Conservation (phyloP, 805 yeast species). For the Candida sonorensis region DNA sequence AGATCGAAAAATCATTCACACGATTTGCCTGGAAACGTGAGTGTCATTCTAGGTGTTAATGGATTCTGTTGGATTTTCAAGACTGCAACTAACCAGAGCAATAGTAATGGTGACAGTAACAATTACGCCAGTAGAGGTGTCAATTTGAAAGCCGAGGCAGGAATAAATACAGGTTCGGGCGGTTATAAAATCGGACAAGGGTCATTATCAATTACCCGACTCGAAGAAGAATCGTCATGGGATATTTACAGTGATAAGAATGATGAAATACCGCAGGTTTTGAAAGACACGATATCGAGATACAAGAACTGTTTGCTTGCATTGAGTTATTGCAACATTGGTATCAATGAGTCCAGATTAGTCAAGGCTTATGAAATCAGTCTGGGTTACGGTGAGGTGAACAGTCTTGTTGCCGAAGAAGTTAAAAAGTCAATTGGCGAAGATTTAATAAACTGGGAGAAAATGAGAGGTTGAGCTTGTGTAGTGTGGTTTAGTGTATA, state of each 20-base stretch:
- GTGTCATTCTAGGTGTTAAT: conserved; percentile 86
- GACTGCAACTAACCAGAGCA: conserved; percentile 34
- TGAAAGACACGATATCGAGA: conserved; percentile 71
- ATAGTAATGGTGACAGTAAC: conserved; percentile 7
- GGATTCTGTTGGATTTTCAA: conserved; percentile 92
- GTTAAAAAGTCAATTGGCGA: conserved; percentile 67
- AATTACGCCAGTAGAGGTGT: conserved; percentile 11
- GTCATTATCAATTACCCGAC: conserved; percentile 66
- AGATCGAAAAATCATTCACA: conserved; percentile 85
- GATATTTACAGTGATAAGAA: conserved; percentile 90
- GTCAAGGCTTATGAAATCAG: conserved; percentile 85
- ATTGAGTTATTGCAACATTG: conserved; percentile 76
- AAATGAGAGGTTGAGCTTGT: conserved; percentile 53
- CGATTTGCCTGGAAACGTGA: conserved; percentile 89
- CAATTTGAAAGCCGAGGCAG: conserved; percentile 30
- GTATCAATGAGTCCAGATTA: conserved; percentile 77
- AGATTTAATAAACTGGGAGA: conserved; percentile 64
- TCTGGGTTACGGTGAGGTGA: conserved; percentile 63
- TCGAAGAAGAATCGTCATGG: conserved; percentile 86
- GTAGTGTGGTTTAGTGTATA: neutral
- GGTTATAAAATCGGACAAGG: conserved; percentile 51
- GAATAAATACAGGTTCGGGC: conserved; percentile 24
- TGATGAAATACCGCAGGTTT: conserved; percentile 55
- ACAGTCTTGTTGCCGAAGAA: conserved; percentile 66
- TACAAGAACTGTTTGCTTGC: conserved; percentile 82